Evolutionary conservation across 2,329 filamentous ascomycete species (phyloP), one percentile per base, ranked within the genome.

Genomic region (Arthrobotrys iridis): DNA sequence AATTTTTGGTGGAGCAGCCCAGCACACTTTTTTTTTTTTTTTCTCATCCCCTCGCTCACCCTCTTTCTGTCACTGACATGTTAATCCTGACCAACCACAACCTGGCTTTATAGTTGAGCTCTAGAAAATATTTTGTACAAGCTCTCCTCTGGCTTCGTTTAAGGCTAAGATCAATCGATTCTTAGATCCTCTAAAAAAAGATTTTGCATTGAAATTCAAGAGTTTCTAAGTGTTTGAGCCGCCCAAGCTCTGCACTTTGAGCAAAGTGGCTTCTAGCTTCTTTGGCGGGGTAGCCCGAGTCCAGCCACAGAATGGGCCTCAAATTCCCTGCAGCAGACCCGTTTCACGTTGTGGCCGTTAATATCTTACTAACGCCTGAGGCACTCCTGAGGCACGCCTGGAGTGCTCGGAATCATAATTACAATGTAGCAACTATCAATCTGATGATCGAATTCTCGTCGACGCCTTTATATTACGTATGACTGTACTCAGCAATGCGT

Each of bases 251-350:
- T n/a, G n/a, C n/a, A n/a, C n/a, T 33, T 10, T 33, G 5, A 7
- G 15, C n/a, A 55, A 72, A 76, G 65, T 71, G 70, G 75, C 72
- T 77, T 78, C 63, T 62, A 77, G 67, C 67, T 62, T 60, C 77
- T 64, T 57, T 43, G 65, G 59, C 76, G 41, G 45, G 41, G 59
- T 48, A 40, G n/a, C 35, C 30, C 50, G 48, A 55, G 26, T 33
- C 10, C 46, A 22, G 10, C 13, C 4, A 20, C 15, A 8, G 3
- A 46, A 35, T 62, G 57, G n/a, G 2, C 13, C 37, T 63, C 45
- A 22, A 35, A 35, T 33, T 33, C 26, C 28, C 50, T 33, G 50
- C 33, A 18, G 13, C 20, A 33, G 18, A n/a, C 5, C 11, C 7
- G 2, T 5, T 40, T n/a, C n/a, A n/a, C n/a, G n/a, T n/a, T n/a